phyloP scores from a whole-genome alignment of 306 rosid species.

The Dicorynia guianensis region DNA sequence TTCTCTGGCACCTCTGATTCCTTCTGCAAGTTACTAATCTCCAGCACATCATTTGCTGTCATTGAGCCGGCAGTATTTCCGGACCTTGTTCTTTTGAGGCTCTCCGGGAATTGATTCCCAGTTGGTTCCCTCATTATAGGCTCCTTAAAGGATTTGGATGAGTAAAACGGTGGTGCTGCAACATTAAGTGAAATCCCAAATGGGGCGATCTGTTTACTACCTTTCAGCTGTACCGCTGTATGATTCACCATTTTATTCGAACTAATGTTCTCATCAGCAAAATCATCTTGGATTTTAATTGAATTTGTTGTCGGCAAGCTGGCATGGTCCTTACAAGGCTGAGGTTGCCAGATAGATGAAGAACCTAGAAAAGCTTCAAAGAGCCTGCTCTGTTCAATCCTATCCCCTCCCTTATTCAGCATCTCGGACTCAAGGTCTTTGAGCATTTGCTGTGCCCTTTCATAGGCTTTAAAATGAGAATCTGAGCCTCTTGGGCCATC shows the following conservation, averaged over 20 bases:
- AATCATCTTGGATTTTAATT: constrained; percentile 51
- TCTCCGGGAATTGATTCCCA: constrained; percentile 61
- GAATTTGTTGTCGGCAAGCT: constrained; percentile 44
- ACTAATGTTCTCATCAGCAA: constrained; percentile 76
- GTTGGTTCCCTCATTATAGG: constrained; percentile 38
- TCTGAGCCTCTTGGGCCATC: constrained; percentile 76
- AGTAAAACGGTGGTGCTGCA: constrained; percentile 84
- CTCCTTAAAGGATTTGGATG: constrained; percentile 55
- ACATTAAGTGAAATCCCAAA: constrained; percentile 66
- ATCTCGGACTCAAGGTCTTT: constrained; percentile 66
- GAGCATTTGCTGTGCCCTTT: constrained; percentile 75
- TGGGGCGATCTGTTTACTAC: constrained; percentile 40
- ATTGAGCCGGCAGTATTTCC: constrained; percentile 68
- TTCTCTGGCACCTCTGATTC: constrained; percentile 57
- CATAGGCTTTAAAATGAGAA: constrained; percentile 73
- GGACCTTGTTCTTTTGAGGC: constrained; percentile 89
- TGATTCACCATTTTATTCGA: constrained; percentile 47
- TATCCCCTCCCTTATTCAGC: constrained; percentile 62
- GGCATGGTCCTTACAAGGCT: constrained; percentile 86
- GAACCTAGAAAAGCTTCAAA: constrained; percentile 93
- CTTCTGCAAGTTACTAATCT: constrained; percentile 37
- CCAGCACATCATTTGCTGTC: constrained; percentile 49
- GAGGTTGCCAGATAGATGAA: constrained; percentile 98
- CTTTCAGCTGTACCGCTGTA: constrained; percentile 41
- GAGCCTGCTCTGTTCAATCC: constrained; percentile 84